These are phyloP conservation scores for Tetrahymena elliotti DNA, from an alignment of 73 alveolate genomes.

Conservation along the genomic window DNA sequence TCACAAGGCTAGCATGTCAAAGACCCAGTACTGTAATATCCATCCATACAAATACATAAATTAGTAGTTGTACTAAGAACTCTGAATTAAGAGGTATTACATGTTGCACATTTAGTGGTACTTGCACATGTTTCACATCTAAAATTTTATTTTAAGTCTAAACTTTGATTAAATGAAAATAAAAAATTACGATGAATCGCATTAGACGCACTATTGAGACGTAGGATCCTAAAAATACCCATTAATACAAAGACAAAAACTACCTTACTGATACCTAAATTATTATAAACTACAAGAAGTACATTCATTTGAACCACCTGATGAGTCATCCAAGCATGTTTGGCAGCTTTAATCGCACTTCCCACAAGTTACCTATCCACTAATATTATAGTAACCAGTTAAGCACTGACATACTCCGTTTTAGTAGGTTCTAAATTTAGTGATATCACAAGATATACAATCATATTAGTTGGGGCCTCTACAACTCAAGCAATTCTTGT, in stretches of 20 bases:
- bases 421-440: neutral
- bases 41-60: neutral
- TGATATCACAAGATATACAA: neutral
- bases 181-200: neutral
- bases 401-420: neutral
- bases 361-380: neutral
- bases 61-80: neutral
- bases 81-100: neutral
- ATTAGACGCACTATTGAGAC: neutral
- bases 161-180: neutral
- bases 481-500: neutral
- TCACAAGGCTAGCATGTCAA: neutral
- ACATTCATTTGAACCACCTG: neutral
- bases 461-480: neutral
- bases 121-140: neutral
- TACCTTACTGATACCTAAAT: neutral
- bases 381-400: neutral
- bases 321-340: neutral
- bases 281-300: neutral
- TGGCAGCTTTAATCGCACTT: neutral
- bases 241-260: neutral
- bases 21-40: neutral
- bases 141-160: neutral
- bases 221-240: neutral
- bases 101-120: neutral